Evolutionary conservation across 768 basidiomycete genomes (phyloP).

Genomic region (Leccinum uliginosum): DNA sequence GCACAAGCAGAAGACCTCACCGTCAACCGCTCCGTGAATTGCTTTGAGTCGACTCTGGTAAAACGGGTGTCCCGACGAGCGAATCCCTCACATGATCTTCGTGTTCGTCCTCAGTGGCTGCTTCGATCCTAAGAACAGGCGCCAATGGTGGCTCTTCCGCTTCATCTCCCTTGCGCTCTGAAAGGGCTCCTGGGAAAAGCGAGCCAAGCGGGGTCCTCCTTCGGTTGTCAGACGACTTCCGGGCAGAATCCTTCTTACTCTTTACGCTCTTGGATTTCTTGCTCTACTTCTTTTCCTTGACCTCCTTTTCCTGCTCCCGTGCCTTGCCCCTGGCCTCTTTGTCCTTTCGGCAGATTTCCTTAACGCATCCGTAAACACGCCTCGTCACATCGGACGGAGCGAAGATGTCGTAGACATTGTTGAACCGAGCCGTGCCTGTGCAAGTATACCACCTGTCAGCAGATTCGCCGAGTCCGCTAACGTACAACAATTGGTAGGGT

Average conservation of each 20-base stretch:
- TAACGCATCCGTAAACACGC: slow-evolving; percentile 43
- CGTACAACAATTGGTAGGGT: slow-evolving; percentile 14
- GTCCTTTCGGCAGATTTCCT: slow-evolving; percentile 41
- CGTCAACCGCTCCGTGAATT: slow-evolving; percentile 47
- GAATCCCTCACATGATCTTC: background rate
- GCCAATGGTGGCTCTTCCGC: background rate
- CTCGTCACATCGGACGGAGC: slow-evolving; percentile 49
- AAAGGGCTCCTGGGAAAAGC: slow-evolving; percentile 49
- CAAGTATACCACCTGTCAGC: slow-evolving; percentile 28
- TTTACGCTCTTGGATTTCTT: slow-evolving; percentile 29
- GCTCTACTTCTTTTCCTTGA: slow-evolving; percentile 30
- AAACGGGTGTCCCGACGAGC: slow-evolving; percentile 33
- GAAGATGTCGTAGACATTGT: slow-evolving; percentile 40
- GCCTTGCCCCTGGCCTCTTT: slow-evolving; percentile 35
- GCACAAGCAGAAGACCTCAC: slow-evolving; percentile 10
- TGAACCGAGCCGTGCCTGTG: slow-evolving; percentile 35
- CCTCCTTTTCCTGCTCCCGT: slow-evolving; percentile 30
- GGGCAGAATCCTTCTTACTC: slow-evolving; percentile 33
- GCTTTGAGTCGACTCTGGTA: slow-evolving; percentile 45
- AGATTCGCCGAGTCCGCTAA: slow-evolving; percentile 32
- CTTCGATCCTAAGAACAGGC: slow-evolving; percentile 43
- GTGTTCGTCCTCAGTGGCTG: slow-evolving; percentile 43
- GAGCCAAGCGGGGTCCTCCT: slow-evolving; percentile 51
- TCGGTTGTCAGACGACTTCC: slow-evolving; percentile 46
- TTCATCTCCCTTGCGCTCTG: slow-evolving; percentile 16